Conservation (phyloP, 306 rosid species). For the Cucurbita pepo region DNA sequence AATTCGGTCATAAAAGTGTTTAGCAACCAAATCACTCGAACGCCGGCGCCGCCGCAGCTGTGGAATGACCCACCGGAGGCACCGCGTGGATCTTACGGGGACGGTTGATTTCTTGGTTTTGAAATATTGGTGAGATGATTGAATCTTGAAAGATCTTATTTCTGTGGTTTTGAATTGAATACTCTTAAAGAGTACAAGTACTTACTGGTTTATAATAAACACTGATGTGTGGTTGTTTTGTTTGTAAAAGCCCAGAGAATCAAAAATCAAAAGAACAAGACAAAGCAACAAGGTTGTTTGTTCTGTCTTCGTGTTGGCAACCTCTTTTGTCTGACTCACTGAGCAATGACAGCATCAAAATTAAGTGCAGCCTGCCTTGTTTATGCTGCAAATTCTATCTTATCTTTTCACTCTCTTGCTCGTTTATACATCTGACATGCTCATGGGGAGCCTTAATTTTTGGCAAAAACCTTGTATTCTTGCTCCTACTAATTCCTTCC, state of each 20-base stretch:
- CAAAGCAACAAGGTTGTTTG: background rate
- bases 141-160: background rate
- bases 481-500: background rate
- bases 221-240: background rate
- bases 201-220: background rate
- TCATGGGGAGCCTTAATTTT: background rate
- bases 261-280: background rate
- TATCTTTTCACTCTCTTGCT: background rate
- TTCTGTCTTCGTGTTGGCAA: background rate
- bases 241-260: constrained; percentile 1
- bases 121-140: background rate
- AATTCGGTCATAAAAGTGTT: no score
- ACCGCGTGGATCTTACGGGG: no score
- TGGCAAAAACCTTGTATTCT: background rate
- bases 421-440: background rate
- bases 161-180: background rate
- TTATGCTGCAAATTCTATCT: background rate
- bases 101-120: background rate
- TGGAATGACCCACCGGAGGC: no score
- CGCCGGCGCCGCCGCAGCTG: no score
- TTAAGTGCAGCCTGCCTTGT: background rate
- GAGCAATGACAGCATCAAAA: background rate
- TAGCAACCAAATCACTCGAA: no score
- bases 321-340: constrained; percentile 4
- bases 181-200: background rate